phyloP scores from a whole-genome alignment of 2,329 filamentous ascomycete species.

The Sordariomycetes sp. region DNA sequence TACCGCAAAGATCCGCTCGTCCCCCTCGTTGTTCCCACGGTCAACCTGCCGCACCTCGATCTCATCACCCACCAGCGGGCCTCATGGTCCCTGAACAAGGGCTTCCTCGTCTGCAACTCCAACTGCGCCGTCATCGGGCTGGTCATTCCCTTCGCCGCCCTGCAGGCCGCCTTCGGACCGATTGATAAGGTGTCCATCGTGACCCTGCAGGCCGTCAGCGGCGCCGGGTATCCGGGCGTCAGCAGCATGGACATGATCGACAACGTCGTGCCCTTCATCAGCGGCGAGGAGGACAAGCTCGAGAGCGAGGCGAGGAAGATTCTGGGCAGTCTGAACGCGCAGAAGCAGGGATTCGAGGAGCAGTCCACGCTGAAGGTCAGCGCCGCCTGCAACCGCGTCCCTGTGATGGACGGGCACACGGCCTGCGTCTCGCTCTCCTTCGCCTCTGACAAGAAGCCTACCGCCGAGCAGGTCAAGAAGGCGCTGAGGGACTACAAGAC shows the following conservation, averaged over 20 bases:
- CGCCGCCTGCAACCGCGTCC: constrained; percentile 85
- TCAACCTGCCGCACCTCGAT: constrained; percentile 81
- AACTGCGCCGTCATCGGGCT: constrained; percentile 97
- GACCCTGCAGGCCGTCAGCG: constrained; percentile 90
- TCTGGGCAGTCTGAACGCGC: constrained; percentile 63
- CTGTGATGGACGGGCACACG: constrained; percentile 92
- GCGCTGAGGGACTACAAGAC: constrained; percentile 74
- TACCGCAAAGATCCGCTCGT: constrained; percentile 85
- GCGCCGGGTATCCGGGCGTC: constrained; percentile 84
- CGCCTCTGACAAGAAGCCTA: constrained; percentile 63
- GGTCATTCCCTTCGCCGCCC: constrained; percentile 86
- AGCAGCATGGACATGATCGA: constrained; percentile 93
- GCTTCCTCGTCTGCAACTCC: constrained; percentile 94
- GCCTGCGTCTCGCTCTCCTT: constrained; percentile 89
- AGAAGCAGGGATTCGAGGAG: constrained; percentile 66
- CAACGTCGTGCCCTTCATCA: constrained; percentile 91
- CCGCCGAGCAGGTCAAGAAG: constrained; percentile 64
- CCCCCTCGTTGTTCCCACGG: constrained; percentile 87
- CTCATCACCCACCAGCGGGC: constrained; percentile 83
- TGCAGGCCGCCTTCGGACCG: constrained; percentile 77
- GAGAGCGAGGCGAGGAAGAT: constrained; percentile 95
- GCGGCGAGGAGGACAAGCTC: constrained; percentile 91
- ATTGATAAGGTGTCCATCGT: constrained; percentile 71
- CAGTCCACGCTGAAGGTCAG: constrained; percentile 68
- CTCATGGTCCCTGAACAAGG: constrained; percentile 64